Base-by-base conservation (phyloP, 2,329 filamentous ascomycete genomes). In the Ophiostoma sp. region DNA sequence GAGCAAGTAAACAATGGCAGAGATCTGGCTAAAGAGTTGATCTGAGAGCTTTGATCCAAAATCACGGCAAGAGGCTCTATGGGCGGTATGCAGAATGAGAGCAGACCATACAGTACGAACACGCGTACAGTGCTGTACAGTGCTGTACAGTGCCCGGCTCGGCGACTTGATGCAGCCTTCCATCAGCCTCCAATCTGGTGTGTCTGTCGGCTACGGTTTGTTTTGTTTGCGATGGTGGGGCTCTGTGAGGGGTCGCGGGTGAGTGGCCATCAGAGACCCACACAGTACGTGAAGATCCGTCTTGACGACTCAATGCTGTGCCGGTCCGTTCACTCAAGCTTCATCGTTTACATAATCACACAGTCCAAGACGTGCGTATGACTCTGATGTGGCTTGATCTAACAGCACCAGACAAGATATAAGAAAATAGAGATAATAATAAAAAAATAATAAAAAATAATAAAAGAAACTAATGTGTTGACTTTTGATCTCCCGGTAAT, bases 151-250 rank as follows among this genome's bases (percentile, higher is more conserved):
- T 57, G 67, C 44, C 33, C 35, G 33, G 39, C 11, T n/a, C 33
- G 64, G 62, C 39, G 36, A 33, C 60, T 48, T 23, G 20, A 54
- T 11, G 8, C 52, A 54, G 52, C 52, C 44, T 48, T 48, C 15
- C 20, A 11, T 39, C 52, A 54, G 52, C 52, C 64, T 31, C 27
- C 54, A 39, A 31, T 62, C 33, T 35, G 48, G 8, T 17, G 62
- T 69, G 44, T 48, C 44, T 60, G n/a, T 60, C 44, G 39, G n/a
- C 44, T 8, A 48, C 15, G 15, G n/a, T n/a, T 70, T 72, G 71
- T 72, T 72, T 72, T 72, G 71, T 71, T 72, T 72, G 52, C 54
- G 69, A 69, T 69, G 69, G 71, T 71, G 71, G 71, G 71, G 70
- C 70, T 57, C 31, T 69, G 10, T 54, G 68, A 68, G 70, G 69